phyloP scores from a whole-genome alignment of 2,329 filamentous ascomycete species.

The Phoma sp. region DNA sequence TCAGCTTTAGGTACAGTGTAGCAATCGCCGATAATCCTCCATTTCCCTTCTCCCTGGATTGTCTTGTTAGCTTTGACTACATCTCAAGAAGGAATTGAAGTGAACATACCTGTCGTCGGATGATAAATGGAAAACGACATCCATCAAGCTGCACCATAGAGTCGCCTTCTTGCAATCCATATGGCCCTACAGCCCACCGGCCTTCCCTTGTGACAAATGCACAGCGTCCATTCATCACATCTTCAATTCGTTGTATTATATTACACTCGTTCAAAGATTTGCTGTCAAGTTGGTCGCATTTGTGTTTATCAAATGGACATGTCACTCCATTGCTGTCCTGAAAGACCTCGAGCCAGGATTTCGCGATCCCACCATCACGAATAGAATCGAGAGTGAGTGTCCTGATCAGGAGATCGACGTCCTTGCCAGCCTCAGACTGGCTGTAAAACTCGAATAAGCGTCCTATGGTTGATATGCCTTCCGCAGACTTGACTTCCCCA shows the following conservation, averaged over 20 bases:
- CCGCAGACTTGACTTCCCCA: not conserved
- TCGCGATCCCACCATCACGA: not conserved
- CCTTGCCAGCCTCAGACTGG: not conserved
- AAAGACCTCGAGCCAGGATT: not conserved
- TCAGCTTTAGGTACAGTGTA: too few relatives aligned
- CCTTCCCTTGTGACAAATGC: not conserved
- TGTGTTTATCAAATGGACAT: not conserved
- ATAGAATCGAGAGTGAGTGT: not conserved
- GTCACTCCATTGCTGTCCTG: not conserved
- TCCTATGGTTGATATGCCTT: not conserved
- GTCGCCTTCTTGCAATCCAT: not conserved
- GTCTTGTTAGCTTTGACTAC: not conserved
- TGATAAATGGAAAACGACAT: constrained; percentile 1
- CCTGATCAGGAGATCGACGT: not conserved
- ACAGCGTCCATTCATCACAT: not conserved
- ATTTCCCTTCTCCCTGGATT: not conserved
- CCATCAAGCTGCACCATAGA: not conserved
- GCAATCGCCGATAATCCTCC: not conserved
- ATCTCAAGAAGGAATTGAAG: not conserved
- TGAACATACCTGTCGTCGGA: not conserved
- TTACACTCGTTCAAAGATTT: not conserved
- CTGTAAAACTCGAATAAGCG: not conserved
- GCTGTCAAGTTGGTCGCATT: not conserved
- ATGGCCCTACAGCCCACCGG: not conserved
- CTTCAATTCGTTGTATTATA: not conserved